phyloP scores from a whole-genome alignment of 768 basidiomycete species.

The Sistotremastrum niveocremeum region DNA sequence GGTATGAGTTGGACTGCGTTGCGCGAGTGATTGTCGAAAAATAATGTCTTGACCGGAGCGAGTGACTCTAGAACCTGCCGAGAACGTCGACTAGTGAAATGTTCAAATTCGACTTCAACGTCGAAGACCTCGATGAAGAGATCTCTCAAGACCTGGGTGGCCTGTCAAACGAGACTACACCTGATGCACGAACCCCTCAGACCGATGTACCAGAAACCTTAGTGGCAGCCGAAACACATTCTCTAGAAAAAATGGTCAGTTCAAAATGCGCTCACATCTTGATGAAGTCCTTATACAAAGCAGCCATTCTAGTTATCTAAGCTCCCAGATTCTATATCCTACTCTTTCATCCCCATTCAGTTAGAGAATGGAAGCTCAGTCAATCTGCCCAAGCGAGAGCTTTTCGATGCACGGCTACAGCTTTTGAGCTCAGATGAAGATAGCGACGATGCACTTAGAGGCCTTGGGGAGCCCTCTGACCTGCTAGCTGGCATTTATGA shows the following conservation, averaged over 20 bases:
- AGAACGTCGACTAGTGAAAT: constrained; percentile 15
- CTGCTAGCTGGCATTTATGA: constrained; percentile 88
- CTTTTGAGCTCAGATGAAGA: constrained; percentile 31
- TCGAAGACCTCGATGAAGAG: constrained; percentile 29
- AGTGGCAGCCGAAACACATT: constrained; percentile 12
- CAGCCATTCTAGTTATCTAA: constrained; percentile 39
- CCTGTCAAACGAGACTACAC: constrained; percentile 6
- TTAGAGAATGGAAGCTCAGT: constrained; percentile 18
- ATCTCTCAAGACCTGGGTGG: constrained; percentile 10
- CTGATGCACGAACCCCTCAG: constrained; percentile 1
- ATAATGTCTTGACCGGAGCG: background rate
- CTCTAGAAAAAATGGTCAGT: constrained; percentile 15
- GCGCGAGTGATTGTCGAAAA: too few species aligned
- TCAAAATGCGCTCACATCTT: constrained; percentile 1
- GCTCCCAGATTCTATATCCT: constrained; percentile 66
- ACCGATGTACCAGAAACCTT: background rate
- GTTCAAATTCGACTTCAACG: constrained; percentile 63
- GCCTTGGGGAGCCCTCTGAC: constrained; percentile 76
- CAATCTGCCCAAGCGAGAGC: constrained; percentile 60
- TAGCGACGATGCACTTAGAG: constrained; percentile 28
- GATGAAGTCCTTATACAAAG: constrained; percentile 6
- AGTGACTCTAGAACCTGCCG: too few species aligned
- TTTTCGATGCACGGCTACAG: constrained; percentile 96
- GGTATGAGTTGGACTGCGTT: too few species aligned
- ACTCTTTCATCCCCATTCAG: constrained; percentile 54